These are phyloP conservation scores for Phytophthora litchii DNA, from an alignment of 352 stramenopile genomes.

Conservation along the genomic window DNA sequence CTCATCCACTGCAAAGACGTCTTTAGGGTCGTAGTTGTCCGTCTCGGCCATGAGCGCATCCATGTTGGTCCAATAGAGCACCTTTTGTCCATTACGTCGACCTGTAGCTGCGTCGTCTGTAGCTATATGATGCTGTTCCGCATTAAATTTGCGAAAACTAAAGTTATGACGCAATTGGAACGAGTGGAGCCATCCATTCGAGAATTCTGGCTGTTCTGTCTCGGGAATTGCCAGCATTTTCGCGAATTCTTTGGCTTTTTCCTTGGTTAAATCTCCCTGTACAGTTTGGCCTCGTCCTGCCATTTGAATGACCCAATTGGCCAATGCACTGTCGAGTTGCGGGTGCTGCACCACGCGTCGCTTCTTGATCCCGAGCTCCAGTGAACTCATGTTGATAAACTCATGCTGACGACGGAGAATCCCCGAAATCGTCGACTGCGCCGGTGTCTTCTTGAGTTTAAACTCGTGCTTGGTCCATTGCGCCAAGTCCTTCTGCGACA, in stretches of 20 bases:
- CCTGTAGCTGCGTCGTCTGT: too few relatives aligned
- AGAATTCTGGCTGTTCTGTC: constrained; percentile 80
- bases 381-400: constrained; percentile 85
- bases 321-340: constrained; percentile 76
- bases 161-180: constrained; percentile 88
- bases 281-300: constrained; percentile 78
- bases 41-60: constrained; percentile 66
- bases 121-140: constrained; percentile 46
- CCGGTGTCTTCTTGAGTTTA: constrained; percentile 77
- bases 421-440: constrained; percentile 85
- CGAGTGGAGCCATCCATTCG: constrained; percentile 80
- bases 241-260: constrained; percentile 87
- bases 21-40: constrained; percentile 73
- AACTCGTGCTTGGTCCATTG: constrained; percentile 91
- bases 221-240: constrained; percentile 82
- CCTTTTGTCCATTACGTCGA: constrained; percentile 12
- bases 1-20: constrained; percentile 83
- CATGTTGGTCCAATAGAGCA: constrained; percentile 67
- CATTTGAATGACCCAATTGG: constrained; percentile 90
- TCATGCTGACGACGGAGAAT: constrained; percentile 84
- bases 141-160: constrained; percentile 85
- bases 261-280: constrained; percentile 84
- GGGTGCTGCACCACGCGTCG: constrained; percentile 82
- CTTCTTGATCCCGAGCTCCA: constrained; percentile 86
- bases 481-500: constrained; percentile 87